Base-by-base conservation (phyloP, 352 stramenopile species). In the Phytophthora idaei region DNA sequence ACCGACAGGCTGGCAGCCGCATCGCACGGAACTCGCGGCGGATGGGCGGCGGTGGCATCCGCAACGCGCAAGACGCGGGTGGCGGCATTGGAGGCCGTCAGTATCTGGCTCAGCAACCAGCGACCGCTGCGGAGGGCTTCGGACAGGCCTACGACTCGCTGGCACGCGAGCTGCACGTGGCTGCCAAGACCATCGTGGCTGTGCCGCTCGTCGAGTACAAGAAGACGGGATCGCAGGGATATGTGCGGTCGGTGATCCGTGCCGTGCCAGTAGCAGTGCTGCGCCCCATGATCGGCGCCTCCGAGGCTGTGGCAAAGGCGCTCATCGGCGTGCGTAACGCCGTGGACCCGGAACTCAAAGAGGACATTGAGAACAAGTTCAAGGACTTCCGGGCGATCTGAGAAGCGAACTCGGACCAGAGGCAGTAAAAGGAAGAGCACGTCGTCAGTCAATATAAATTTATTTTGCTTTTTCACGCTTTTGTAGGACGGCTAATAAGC, bases 311-410 rank as follows among this genome's bases (percentile, higher is more conserved):
- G 60, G 92, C 89, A 42, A 93, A 94, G 59, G 87, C 89, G 53
- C 71, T 96, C 12, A 94, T 95, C 55, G 89, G 89, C 14, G 87
- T 94, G 17, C 87, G 89, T 64, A 96, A 96, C 57, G 85, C 83
- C 3, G 87, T 96, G 53, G 87, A 95, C 56, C 89, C 89, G 34
- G 89, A 96, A 69, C 77, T 95, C 42, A 96, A 94, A 66, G 89
- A 96, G 61, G 87, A 96, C 67, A 94, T 96, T 47, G 86, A 94
- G 75, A 96, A 96, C 74, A 96, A 96, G 74, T 96, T 95, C 61
- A 96, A 96, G 81, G 87, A 96, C 75, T 90, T 93, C 57, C 81
- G 85, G 28, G 58, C 63, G 15, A 78, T 74, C 37, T 82, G 49
- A 78, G 53, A 46, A 42, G 41, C 37, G 25, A 39, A 21, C 3